Evolutionary conservation across 2,329 filamentous ascomycete species (phyloP), one percentile per base, ranked within the genome.

Genomic region (Aspergillus sp.): DNA sequence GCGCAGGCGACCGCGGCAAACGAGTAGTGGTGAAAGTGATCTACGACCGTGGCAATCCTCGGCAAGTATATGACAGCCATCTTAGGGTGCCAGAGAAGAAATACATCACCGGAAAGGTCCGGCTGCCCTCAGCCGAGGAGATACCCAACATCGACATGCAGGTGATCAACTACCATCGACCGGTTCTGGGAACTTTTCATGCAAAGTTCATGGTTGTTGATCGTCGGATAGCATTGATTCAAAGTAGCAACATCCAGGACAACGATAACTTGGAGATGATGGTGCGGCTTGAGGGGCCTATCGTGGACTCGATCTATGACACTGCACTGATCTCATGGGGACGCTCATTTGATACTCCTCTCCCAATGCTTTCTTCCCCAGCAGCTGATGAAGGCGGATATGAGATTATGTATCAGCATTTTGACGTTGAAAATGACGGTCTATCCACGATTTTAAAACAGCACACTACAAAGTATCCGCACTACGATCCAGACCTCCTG

Each of bases 231-330:
- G 88, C 82, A 0, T 74, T 89, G 1, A 66, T 92, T 1, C 86
- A 88, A 70, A 91, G 87, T 72, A 90, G 90, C 67, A 93, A 92
- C 62, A 87, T 92, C 46, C 79, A 81, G 59, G 71, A 90, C 57
- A 92, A 90, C 49, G 86, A 89, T 60, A 93, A 93, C 58, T 54
- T 91, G 50, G 89, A 93, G 68, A 91, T 93, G 88, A 85, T 90
- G 81, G 78, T 82, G 2, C 87, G 89, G 50, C 66, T 90, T 0
- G 87, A 92, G 70, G 89, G 89, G 0, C 82, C 87, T 0, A 88
- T 92, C 52, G 88, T 92, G 0, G 86, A 91, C 60, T 83, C 83
- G 1, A 70, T 92, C 20, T 91, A 90, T 64, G 89, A 93, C 57
- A 85, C 85, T 57, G 86, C 86, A 0, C 67, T 91, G 36, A 78